A percentile compares a stretch with the other conserved stretches of the same genome.
Evolutionary conservation across 108 stramenopile genomes (phyloP).

Genomic region (Cylindrotheca fusiformis): DNA sequence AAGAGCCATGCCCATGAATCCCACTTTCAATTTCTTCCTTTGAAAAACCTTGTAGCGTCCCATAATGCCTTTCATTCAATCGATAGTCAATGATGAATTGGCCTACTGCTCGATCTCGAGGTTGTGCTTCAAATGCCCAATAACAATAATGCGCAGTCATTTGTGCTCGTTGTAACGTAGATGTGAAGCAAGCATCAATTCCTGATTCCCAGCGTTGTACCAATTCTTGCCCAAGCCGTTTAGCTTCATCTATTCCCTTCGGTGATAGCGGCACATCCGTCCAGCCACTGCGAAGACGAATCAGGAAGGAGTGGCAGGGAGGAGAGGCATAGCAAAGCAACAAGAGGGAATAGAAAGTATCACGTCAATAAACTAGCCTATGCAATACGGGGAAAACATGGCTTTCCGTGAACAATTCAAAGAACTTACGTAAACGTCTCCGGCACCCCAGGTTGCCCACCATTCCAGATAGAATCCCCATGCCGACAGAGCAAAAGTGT

Average conservation of each 20-base stretch:
- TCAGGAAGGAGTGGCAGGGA: not conserved
- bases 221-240: slow-evolving; percentile 29
- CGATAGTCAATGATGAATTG: slow-evolving; percentile 46
- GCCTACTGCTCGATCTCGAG: slow-evolving; percentile 1
- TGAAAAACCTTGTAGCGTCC: slow-evolving; percentile 43
- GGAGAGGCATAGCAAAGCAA: too few species aligned
- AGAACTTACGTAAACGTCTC: slow-evolving; percentile 52
- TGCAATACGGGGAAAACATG: too few species aligned
- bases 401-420: not conserved
- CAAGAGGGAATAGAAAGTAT: too few species aligned
- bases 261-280: slow-evolving; percentile 52
- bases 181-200: slow-evolving; percentile 60
- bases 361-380: too few species aligned
- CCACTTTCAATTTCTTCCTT: slow-evolving; percentile 50
- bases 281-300: slow-evolving; percentile 35
- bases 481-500: slow-evolving; percentile 60
- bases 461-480: slow-evolving; percentile 68
- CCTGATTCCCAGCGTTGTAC: slow-evolving; percentile 23
- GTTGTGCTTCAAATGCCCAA: slow-evolving; percentile 42
- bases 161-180: slow-evolving; percentile 43
- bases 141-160: slow-evolving; percentile 58
- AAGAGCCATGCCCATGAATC: slow-evolving; percentile 43
- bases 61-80: slow-evolving; percentile 59
- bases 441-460: slow-evolving; percentile 43
- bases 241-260: slow-evolving; percentile 50